Percentiles rank a stretch among this genome's conserved stretches.
These are phyloP conservation scores for Zizania palustris DNA, from an alignment of 202 grass and related monocot genomes.

Conservation along the genomic window DNA sequence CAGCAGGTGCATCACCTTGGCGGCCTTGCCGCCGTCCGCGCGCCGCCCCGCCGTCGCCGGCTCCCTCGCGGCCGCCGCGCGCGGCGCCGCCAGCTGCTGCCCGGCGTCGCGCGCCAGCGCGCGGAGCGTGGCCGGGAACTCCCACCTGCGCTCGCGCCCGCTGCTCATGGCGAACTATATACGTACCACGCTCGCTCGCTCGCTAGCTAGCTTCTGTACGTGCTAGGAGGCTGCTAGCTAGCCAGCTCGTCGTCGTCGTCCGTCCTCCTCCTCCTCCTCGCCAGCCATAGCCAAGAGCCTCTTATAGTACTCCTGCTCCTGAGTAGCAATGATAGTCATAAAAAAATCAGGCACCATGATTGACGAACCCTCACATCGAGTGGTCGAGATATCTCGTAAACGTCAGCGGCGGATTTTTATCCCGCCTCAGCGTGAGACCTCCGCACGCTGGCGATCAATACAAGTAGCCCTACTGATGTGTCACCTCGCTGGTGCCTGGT, in stretches of 20 bases:
- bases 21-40: constrained; percentile 34
- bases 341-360: constrained; percentile 1
- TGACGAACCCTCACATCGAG: not conserved
- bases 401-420: not conserved
- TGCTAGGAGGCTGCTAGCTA: no score
- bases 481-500: constrained; percentile 2
- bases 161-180: constrained; percentile 45
- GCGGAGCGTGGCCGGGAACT: constrained; percentile 11
- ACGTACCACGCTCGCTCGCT: no score
- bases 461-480: not conserved
- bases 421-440: not conserved
- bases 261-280: no score
- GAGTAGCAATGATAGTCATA: not conserved
- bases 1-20: constrained; percentile 63
- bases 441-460: not conserved
- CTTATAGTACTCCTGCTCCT: no score
- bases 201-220: no score
- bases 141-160: constrained; percentile 43
- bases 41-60: constrained; percentile 7
- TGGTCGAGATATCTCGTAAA: not conserved
- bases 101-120: constrained; percentile 35
- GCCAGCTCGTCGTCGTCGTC: no score
- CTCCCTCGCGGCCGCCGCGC: not conserved
- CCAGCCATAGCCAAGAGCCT: no score
- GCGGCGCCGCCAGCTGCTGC: constrained; percentile 23